Evolutionary conservation across 345 rosid species (phyloP).

Genomic region (Stellera chamaejasme): DNA sequence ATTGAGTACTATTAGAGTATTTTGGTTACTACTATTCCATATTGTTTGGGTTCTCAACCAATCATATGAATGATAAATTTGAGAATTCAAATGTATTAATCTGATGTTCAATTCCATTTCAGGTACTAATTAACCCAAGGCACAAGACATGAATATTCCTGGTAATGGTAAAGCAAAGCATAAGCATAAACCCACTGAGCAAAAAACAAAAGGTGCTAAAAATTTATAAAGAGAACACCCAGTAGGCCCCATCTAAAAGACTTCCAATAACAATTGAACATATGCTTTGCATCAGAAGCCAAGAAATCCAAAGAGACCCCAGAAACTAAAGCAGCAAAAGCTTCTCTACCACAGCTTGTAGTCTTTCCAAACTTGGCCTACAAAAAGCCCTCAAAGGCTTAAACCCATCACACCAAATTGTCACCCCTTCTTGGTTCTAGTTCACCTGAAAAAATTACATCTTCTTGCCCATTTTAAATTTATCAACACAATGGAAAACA

Average conservation of each 20-base stretch:
- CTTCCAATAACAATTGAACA: slow-evolving; percentile 5
- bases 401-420: slow-evolving; percentile 9
- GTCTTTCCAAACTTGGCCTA: slow-evolving; percentile 35
- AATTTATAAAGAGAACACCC: neutral
- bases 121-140: slow-evolving; percentile 10
- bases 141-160: slow-evolving; percentile 31
- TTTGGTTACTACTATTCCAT: no score
- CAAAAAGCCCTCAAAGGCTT: slow-evolving; percentile 29
- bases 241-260: neutral
- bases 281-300: slow-evolving; percentile 58
- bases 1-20: no score
- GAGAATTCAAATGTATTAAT: no score
- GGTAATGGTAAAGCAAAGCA: slow-evolving; percentile 32
- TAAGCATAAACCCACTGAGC: slow-evolving; percentile 27
- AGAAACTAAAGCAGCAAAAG: slow-evolving; percentile 32
- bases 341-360: slow-evolving; percentile 47
- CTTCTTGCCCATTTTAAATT: neutral
- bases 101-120: no score
- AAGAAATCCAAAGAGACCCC: slow-evolving; percentile 37
- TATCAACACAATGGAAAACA: slow-evolving; percentile 18
- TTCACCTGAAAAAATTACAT: neutral
- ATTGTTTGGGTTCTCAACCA: no score
- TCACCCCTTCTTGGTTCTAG: slow-evolving; percentile 10
- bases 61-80: no score
- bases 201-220: neutral